A percentile compares a stretch with the other conserved stretches of the same genome.
Evolutionary conservation across 148 eudicot genomes (phyloP).

Genomic region (Vaccinium darrowii): DNA sequence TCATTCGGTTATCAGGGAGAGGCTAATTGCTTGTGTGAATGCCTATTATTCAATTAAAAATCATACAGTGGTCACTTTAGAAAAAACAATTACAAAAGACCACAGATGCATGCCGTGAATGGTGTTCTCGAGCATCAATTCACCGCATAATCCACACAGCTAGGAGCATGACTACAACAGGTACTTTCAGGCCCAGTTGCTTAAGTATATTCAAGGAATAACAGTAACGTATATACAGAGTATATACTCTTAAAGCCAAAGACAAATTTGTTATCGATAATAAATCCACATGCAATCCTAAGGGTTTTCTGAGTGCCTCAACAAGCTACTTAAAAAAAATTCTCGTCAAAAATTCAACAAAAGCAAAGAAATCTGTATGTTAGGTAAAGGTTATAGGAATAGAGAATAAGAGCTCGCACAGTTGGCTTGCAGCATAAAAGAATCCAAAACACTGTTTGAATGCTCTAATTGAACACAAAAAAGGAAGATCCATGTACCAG

Average conservation of each 20-base stretch:
- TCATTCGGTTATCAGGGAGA: not conserved
- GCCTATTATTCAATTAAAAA: not conserved
- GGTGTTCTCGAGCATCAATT: not conserved
- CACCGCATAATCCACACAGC: not conserved
- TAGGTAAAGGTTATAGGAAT: not conserved
- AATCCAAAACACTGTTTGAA: not conserved
- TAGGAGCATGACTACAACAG: not conserved
- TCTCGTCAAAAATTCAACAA: not conserved
- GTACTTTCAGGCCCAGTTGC: not conserved
- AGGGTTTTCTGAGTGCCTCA: not conserved
- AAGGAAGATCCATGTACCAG: conserved; percentile 45
- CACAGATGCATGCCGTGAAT: not conserved
- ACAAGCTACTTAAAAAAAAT: not conserved
- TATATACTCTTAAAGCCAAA: not conserved
- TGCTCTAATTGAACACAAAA: not conserved
- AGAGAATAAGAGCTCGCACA: not conserved
- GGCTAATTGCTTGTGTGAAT: not conserved
- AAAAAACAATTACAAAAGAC: no score
- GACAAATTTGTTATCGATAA: not conserved
- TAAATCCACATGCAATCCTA: not conserved
- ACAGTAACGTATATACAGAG: not conserved
- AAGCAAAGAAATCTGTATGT: not conserved
- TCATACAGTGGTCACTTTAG: not conserved
- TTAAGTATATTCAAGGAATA: not conserved
- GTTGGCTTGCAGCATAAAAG: not conserved